A percentile compares a stretch with the other conserved stretches of the same genome.
Conservation (phyloP, 2,329 filamentous ascomycete genomes). For the Ascosphaera aggregata region DNA sequence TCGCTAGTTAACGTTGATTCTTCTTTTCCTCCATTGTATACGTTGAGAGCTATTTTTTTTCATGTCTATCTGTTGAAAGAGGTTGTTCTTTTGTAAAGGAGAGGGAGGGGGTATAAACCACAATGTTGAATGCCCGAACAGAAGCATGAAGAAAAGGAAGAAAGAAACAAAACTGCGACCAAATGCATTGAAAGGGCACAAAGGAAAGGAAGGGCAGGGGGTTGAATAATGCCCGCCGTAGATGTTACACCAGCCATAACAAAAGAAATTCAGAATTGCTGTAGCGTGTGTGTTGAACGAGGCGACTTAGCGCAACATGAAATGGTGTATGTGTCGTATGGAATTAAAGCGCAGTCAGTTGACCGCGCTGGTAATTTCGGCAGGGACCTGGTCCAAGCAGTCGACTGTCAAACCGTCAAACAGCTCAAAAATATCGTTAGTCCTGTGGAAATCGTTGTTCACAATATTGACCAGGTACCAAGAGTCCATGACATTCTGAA, state of each 20-base stretch:
- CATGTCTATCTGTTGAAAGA: not conserved
- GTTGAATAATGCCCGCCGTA: not conserved
- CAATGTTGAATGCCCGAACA: not conserved
- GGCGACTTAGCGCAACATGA: too few species aligned
- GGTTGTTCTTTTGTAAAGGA: not conserved
- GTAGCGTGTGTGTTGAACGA: not conserved
- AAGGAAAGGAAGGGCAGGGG: too few species aligned
- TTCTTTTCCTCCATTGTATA: too few species aligned
- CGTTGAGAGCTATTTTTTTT: not conserved
- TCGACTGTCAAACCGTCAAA: conserved; percentile 45
- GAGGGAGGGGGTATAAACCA: not conserved
- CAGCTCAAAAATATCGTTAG: conserved; percentile 58
- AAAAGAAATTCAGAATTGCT: not conserved
- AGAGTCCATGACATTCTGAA: conserved; percentile 62
- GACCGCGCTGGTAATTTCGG: not conserved
- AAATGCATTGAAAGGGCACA: not conserved
- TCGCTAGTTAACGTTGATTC: too few species aligned
- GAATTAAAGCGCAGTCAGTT: not conserved
- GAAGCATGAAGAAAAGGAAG: not conserved
- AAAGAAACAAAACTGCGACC: not conserved
- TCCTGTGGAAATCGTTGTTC: conserved; percentile 90
- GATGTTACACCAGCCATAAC: not conserved
- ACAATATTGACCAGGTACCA: conserved; percentile 99
- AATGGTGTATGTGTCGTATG: too few species aligned
- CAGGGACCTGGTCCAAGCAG: conserved; percentile 8